A percentile compares a stretch with the other conserved stretches of the same genome.
Evolutionary conservation across 495 filamentous ascomycete species (phyloP).

Genomic region (Neurospora sp.): DNA sequence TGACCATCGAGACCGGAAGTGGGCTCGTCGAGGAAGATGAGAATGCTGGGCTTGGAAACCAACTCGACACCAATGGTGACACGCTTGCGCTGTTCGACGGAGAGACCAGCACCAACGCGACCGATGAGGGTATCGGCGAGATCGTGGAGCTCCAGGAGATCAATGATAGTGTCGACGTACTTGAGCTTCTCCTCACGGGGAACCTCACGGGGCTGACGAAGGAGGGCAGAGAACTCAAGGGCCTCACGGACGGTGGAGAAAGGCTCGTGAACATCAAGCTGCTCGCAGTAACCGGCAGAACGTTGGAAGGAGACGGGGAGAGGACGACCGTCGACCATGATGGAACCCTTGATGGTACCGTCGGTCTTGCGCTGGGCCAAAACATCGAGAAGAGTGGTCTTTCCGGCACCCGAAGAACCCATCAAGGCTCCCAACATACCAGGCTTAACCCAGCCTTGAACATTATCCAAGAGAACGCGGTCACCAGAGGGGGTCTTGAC

Average conservation of each 20-base stretch:
- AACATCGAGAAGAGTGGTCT: conserved; percentile 54
- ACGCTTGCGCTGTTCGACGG: conserved; percentile 45
- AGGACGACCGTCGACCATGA: conserved; percentile 66
- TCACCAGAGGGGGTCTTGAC: conserved; percentile 55
- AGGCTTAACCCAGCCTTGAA: conserved; percentile 71
- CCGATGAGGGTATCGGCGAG: conserved; percentile 77
- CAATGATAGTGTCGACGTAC: conserved; percentile 84
- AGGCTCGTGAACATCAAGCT: conserved; percentile 72
- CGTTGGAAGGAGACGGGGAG: conserved; percentile 68
- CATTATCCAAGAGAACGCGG: conserved; percentile 49
- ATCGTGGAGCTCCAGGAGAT: conserved; percentile 67
- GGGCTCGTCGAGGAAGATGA: conserved; percentile 72
- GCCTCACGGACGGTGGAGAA: conserved; percentile 76
- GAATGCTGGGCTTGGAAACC: conserved; percentile 70
- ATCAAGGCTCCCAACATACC: conserved; percentile 71
- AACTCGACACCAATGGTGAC: conserved; percentile 91
- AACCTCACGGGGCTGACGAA: conserved; percentile 61
- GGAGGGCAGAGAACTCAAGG: conserved; percentile 63
- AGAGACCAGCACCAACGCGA: conserved; percentile 51
- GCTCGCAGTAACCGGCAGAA: conserved; percentile 76
- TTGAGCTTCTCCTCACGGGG: conserved; percentile 60
- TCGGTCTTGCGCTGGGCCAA: conserved; percentile 67
- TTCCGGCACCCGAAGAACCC: conserved; percentile 75
- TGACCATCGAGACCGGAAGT: conserved; percentile 83
- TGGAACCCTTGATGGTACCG: conserved; percentile 59